Conservation (phyloP, 345 rosid species). For the Rhizophora mangle region DNA sequence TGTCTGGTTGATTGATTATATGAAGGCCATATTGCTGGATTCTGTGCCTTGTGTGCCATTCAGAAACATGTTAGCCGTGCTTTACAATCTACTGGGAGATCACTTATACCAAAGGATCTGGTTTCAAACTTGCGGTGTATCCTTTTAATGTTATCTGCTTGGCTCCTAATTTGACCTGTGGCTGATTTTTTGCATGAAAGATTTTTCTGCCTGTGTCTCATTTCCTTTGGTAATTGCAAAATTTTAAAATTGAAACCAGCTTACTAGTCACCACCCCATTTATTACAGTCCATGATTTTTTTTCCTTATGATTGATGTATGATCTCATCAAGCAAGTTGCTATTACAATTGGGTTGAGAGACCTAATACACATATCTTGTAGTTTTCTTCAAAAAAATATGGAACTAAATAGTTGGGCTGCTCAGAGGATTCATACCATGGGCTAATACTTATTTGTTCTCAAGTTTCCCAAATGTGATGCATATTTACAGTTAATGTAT, state of each 20-base stretch:
- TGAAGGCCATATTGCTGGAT: slow-evolving; percentile 89
- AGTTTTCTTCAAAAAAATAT: neutral
- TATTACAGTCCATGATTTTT: neutral
- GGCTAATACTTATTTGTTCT: too few relatives aligned
- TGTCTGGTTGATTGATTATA: slow-evolving; percentile 27
- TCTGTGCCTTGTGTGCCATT: slow-evolving; percentile 95
- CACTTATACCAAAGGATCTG: slow-evolving; percentile 73
- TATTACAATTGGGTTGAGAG: neutral
- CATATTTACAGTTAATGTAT: neutral
- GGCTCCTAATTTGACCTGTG: neutral
- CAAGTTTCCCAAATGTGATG: too few relatives aligned
- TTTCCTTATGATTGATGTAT: neutral
- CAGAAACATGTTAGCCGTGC: slow-evolving; percentile 92
- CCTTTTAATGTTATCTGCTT: slow-evolving; percentile 31
- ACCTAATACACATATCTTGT: neutral
- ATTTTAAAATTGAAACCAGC: neutral
- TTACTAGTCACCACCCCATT: neutral
- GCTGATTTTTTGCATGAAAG: neutral
- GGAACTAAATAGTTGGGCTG: neutral
- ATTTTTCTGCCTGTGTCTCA: neutral
- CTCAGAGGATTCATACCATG: neutral
- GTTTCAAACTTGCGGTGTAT: slow-evolving; percentile 91
- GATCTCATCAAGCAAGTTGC: neutral
- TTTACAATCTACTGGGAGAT: slow-evolving; percentile 64
- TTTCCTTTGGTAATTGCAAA: neutral